Percentiles rank a stretch among this genome's conserved stretches.
phyloP scores from a whole-genome alignment of 2,329 filamentous ascomycete genomes.

The Orbilia blumenaviensis region DNA sequence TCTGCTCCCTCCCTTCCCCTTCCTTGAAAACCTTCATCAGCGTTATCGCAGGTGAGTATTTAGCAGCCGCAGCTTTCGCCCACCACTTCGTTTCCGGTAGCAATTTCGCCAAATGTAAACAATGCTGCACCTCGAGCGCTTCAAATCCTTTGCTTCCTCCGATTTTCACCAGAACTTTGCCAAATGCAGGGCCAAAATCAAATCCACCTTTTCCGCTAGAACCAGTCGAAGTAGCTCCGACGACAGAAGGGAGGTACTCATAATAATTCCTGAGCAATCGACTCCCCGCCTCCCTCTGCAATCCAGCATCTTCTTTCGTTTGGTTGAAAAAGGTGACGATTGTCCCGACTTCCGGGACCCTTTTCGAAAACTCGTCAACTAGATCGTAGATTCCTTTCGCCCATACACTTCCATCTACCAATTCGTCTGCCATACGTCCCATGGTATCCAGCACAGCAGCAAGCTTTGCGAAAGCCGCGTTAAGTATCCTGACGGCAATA shows the following conservation, averaged over 20 bases:
- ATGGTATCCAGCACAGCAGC: slow-evolving; percentile 69
- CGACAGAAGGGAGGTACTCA: slow-evolving; percentile 71
- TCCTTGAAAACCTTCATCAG: slow-evolving; percentile 31
- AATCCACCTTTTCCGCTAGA: slow-evolving; percentile 80
- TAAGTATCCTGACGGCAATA: slow-evolving; percentile 82
- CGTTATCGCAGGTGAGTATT: slow-evolving; percentile 39
- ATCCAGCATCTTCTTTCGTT: slow-evolving; percentile 69
- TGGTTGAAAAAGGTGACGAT: slow-evolving; percentile 77
- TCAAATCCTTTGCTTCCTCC: slow-evolving; percentile 52
- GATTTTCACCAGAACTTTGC: slow-evolving; percentile 67
- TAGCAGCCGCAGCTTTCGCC: slow-evolving; percentile 53
- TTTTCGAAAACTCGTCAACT: slow-evolving; percentile 76
- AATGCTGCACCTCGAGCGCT: slow-evolving; percentile 55
- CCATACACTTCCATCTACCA: slow-evolving; percentile 57
- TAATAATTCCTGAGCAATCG: slow-evolving; percentile 86
- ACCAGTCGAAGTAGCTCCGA: background rate
- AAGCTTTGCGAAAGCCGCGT: slow-evolving; percentile 81
- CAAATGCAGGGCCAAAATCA: slow-evolving; percentile 81
- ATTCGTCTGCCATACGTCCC: slow-evolving; percentile 58
- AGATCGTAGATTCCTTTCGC: slow-evolving; percentile 66
- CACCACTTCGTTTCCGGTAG: slow-evolving; percentile 57
- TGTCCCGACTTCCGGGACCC: slow-evolving; percentile 83
- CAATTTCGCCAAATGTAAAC: slow-evolving; percentile 56
- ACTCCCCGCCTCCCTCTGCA: slow-evolving; percentile 81
- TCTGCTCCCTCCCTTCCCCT: background rate